These are phyloP conservation scores for Monosporascus cannonballus DNA, from an alignment of 2,329 filamentous ascomycete species.

Conservation along the genomic window DNA sequence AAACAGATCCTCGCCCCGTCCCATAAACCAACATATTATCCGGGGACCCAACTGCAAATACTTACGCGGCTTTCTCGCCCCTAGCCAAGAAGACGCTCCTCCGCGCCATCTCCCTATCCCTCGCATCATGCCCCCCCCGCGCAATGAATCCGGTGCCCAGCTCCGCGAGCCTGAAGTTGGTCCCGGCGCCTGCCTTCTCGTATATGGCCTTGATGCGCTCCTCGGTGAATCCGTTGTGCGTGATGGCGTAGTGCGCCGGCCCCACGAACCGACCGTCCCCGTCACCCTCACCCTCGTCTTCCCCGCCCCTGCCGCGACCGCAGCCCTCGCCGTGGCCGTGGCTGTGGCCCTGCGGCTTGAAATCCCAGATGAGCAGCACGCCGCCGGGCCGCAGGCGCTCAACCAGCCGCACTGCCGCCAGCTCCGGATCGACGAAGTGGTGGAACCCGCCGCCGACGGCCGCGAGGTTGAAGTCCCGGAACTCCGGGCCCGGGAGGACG, in stretches of 20 bases:
- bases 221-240: constrained; percentile 60
- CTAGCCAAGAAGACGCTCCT: constrained; percentile 42
- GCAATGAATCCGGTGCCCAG: constrained; percentile 46
- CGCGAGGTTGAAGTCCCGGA: constrained; percentile 63
- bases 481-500: constrained; percentile 53
- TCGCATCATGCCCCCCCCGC: constrained; percentile 14
- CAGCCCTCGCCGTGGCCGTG: constrained; percentile 8
- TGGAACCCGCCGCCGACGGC: constrained; percentile 59
- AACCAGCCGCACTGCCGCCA: constrained; percentile 53
- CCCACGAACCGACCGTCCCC: not conserved
- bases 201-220: constrained; percentile 56
- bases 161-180: constrained; percentile 51
- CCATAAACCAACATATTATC: too few species aligned
- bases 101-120: constrained; percentile 24
- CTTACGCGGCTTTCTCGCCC: constrained; percentile 31
- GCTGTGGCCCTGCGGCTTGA: constrained; percentile 46
- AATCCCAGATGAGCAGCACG: constrained; percentile 62
- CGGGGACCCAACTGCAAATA: not conserved
- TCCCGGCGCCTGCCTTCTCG: constrained; percentile 51
- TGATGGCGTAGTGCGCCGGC: constrained; percentile 43
- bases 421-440: constrained; percentile 59
- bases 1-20: too few species aligned
- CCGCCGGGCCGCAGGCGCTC: constrained; percentile 60
- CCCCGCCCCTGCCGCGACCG: constrained; percentile 3
- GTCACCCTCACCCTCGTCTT: not conserved